Conservation (phyloP, 352 stramenopile genomes). For the Phytopythium sindhum region DNA sequence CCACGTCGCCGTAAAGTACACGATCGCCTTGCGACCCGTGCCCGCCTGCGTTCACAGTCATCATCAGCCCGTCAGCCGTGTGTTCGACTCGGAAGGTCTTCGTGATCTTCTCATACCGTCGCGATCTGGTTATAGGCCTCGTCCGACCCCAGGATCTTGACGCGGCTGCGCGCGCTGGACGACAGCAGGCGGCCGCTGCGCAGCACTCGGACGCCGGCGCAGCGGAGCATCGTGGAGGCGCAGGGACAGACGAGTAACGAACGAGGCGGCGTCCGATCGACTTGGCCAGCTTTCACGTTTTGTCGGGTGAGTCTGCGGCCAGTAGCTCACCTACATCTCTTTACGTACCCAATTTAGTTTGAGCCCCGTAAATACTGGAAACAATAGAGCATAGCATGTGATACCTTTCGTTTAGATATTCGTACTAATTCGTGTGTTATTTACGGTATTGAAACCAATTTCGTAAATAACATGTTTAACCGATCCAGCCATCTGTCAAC, state of each 20-base stretch:
- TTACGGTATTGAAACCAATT: too few species aligned
- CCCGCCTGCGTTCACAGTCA: constrained; percentile 33
- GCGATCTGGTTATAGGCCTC: constrained; percentile 70
- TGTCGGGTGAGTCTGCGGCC: constrained; percentile 1
- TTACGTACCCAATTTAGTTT: neutral
- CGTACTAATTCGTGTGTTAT: too few species aligned
- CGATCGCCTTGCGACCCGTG: constrained; percentile 65
- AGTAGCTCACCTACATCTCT: neutral
- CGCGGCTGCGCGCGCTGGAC: constrained; percentile 46
- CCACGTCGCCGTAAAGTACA: constrained; percentile 91
- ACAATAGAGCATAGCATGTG: too few species aligned
- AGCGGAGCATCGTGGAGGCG: constrained; percentile 22
- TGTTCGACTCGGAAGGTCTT: too few species aligned
- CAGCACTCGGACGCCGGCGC: constrained; percentile 20
- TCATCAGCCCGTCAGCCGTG: neutral
- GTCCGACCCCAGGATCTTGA: constrained; percentile 74
- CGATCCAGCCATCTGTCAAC: too few species aligned
- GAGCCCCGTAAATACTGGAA: too few species aligned
- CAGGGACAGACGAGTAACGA: neutral
- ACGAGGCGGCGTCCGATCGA: neutral
- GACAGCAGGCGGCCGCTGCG: constrained; percentile 23
- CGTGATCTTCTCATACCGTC: constrained; percentile 22
- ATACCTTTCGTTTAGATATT: too few species aligned
- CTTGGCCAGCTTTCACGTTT: neutral
- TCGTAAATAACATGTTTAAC: too few species aligned